Percentiles rank a stretch among this genome's conserved stretches.
phyloP scores from a whole-genome alignment of 257 asterid species.

The Fraxinus quadrangulata region DNA sequence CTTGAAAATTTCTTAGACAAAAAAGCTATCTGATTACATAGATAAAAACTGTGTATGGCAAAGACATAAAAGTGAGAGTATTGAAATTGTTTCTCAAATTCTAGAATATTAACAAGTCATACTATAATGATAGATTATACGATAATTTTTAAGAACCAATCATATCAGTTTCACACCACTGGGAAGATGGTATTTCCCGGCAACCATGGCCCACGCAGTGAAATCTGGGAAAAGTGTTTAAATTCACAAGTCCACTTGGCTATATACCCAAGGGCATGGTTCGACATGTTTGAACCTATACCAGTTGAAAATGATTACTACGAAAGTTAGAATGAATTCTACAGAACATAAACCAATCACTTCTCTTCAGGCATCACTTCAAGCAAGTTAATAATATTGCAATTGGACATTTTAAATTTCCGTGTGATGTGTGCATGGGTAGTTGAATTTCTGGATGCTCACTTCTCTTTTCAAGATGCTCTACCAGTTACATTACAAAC shows the following conservation, averaged over 20 bases:
- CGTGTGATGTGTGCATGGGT: too few relatives aligned
- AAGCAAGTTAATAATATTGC: background rate
- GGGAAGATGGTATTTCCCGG: background rate
- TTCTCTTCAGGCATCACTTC: background rate
- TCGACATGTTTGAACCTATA: background rate
- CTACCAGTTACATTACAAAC: background rate
- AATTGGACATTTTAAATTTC: too few relatives aligned
- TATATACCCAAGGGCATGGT: background rate
- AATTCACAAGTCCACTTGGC: background rate
- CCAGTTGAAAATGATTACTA: background rate
- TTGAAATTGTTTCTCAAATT: background rate
- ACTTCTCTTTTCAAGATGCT: background rate
- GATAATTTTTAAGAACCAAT: background rate
- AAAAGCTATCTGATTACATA: background rate
- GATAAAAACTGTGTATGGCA: background rate
- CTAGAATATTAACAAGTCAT: background rate
- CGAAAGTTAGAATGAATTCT: background rate
- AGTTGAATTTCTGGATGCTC: background rate
- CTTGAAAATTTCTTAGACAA: background rate
- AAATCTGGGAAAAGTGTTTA: background rate
- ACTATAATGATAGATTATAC: background rate
- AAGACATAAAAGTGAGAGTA: background rate
- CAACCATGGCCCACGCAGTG: background rate
- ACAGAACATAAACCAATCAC: background rate
- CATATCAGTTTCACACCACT: background rate